These are phyloP conservation scores for Paraphaeosphaeria sporulosa DNA, from an alignment of 2,329 filamentous ascomycete genomes.

Conservation along the genomic window DNA sequence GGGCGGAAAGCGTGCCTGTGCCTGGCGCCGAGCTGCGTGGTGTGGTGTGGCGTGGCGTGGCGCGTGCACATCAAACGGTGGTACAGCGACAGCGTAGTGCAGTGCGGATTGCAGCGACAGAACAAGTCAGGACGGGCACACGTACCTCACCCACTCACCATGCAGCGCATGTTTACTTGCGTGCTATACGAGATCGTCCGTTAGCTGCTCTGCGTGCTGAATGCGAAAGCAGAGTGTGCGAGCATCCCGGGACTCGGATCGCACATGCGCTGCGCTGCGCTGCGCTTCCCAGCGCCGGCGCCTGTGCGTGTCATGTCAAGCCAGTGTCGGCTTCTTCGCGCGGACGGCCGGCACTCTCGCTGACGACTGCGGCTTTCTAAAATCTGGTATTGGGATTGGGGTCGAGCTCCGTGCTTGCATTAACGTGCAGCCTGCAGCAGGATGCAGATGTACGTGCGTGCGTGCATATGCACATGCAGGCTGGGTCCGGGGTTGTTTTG, in stretches of 20 bases:
- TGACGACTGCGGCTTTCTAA: no score
- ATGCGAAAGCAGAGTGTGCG: neutral
- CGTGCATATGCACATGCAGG: neutral
- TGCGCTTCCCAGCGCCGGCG: no score
- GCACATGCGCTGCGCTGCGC: neutral
- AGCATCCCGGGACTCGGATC: conserved; percentile 3
- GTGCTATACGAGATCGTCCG: no score
- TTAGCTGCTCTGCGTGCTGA: neutral
- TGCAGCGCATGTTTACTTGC: neutral
- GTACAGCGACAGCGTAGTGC: neutral
- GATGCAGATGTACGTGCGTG: no score
- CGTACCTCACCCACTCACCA: neutral
- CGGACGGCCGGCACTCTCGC: no score
- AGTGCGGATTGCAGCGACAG: no score
- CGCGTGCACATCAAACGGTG: conserved; percentile 13
- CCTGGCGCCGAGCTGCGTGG: neutral
- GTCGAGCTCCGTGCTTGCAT: conserved; percentile 7
- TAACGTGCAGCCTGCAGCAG: no score
- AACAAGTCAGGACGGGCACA: no score
- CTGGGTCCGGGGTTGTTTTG: neutral
- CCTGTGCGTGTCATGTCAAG: no score
- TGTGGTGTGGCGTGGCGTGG: no score
- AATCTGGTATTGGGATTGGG: no score
- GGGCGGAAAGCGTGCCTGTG: neutral
- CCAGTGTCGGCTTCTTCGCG: no score